These are phyloP conservation scores for Effrenium voratum DNA, from an alignment of 73 alveolate species.

Conservation along the genomic window DNA sequence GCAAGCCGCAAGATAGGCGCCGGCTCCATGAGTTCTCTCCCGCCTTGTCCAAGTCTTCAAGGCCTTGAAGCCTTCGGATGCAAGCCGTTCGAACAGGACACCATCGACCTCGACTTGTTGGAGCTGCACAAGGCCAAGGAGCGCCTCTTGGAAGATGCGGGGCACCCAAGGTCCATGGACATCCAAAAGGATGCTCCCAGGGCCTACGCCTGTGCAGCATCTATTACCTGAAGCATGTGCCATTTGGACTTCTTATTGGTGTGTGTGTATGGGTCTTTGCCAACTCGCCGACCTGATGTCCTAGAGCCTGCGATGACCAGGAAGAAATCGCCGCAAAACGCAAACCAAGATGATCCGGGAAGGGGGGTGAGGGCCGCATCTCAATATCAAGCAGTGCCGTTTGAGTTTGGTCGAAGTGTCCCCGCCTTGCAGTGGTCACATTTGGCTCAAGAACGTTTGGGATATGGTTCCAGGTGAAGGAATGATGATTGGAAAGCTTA, in stretches of 20 bases:
- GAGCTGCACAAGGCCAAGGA: conserved; percentile 88
- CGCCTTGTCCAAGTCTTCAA: too few species aligned
- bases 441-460: background rate
- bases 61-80: too few species aligned
- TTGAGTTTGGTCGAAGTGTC: too few species aligned
- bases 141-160: conserved; percentile 81
- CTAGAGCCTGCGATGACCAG: background rate
- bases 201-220: background rate
- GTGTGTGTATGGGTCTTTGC: background rate
- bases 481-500: background rate
- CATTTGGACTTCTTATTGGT: background rate
- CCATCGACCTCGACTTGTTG: conserved; percentile 62
- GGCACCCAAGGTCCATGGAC: background rate
- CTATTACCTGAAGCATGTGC: background rate
- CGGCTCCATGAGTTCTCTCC: too few species aligned
- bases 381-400: too few species aligned
- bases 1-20: too few species aligned
- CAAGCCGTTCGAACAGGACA: too few species aligned
- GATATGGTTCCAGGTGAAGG: background rate
- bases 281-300: background rate
- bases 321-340: background rate
- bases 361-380: too few species aligned
- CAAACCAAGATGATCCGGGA: too few species aligned
- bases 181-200: background rate
- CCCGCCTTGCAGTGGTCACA: background rate